Conservation (phyloP, 768 basidiomycete genomes). For the Boletus pseudopeckii region DNA sequence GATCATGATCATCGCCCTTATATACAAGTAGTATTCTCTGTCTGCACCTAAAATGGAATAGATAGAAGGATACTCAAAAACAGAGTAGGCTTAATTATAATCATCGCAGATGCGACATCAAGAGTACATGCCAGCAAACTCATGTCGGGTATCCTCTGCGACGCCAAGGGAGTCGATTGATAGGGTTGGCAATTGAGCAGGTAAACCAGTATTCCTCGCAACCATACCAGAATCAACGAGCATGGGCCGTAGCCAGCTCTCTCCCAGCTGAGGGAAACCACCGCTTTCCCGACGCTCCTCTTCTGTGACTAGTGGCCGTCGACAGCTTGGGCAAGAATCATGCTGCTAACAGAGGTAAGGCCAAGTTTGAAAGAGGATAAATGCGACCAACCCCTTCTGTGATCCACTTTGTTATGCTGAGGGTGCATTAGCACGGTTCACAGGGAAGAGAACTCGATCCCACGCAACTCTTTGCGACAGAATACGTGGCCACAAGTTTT, state of each 20-base stretch:
- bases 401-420: conserved; percentile 65
- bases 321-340: conserved; percentile 66
- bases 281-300: conserved; percentile 13
- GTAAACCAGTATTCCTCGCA: conserved; percentile 8
- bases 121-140: conserved; percentile 59
- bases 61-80: conserved; percentile 25
- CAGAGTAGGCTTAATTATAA: conserved; percentile 13
- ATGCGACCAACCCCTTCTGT: conserved; percentile 46
- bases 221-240: conserved; percentile 20
- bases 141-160: conserved; percentile 25
- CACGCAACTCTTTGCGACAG: conserved; percentile 72
- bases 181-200: conserved; percentile 18
- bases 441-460: conserved; percentile 4
- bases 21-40: conserved; percentile 18
- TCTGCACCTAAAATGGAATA: conserved; percentile 23
- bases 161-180: conserved; percentile 15
- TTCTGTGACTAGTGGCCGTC: conserved; percentile 40
- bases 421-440: conserved; percentile 14
- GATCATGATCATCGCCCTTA: conserved; percentile 11
- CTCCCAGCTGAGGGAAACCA: neutral
- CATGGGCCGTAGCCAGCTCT: conserved; percentile 24
- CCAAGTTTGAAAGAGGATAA: neutral
- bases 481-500: conserved; percentile 66
- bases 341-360: conserved; percentile 38
- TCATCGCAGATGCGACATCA: conserved; percentile 22